A percentile compares a stretch with the other conserved stretches of the same genome.
Conservation (phyloP, 108 stramenopile species). For the Aurantiochytrium sp. region DNA sequence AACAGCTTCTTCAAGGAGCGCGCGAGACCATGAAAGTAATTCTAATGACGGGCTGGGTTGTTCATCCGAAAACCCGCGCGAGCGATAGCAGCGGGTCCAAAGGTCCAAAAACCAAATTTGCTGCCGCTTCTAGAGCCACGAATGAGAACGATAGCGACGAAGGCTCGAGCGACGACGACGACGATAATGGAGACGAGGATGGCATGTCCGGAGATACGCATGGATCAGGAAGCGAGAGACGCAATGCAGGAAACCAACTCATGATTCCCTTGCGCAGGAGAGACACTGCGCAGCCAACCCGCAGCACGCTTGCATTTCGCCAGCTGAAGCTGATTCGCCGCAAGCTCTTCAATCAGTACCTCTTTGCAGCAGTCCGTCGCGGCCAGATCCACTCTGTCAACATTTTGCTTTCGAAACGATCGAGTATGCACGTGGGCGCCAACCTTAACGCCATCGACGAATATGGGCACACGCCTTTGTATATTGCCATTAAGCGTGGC, state of each 20-base stretch:
- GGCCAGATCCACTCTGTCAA: constrained; percentile 13
- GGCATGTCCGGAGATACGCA: too few species aligned
- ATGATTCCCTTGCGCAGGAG: background rate
- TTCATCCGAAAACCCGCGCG: background rate
- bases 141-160: too few species aligned
- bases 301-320: background rate
- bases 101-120: too few species aligned
- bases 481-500: constrained; percentile 5
- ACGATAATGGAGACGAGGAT: too few species aligned
- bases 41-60: background rate
- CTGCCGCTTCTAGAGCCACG: too few species aligned
- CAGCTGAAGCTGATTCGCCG: background rate
- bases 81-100: too few species aligned
- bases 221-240: too few species aligned
- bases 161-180: too few species aligned
- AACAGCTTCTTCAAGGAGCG: background rate
- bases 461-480: background rate
- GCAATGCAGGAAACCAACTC: too few species aligned
- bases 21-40: constrained; percentile 13
- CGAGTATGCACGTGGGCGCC: constrained; percentile 1
- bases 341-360: background rate
- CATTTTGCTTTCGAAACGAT: background rate
- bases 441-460: constrained; percentile 6
- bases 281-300: background rate
- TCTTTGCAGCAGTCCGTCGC: background rate